Base-by-base conservation (phyloP, 345 rosid genomes). In the Leavenworthia alabamica region DNA sequence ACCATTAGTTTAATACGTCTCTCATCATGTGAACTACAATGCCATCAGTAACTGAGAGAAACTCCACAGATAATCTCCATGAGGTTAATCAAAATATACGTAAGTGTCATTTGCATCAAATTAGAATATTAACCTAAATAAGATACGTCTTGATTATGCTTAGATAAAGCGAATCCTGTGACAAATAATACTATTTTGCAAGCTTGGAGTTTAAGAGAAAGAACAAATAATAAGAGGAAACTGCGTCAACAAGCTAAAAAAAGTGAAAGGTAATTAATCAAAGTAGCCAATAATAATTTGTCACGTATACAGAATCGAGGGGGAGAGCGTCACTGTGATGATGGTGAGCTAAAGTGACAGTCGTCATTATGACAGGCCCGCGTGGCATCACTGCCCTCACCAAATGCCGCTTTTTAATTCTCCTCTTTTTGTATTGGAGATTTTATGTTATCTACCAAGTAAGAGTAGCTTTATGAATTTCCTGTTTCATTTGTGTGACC, bases 311-410 rank as follows among this genome's bases (percentile, higher is more conserved):
- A 53, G 9, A 46, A 32, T 2, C n/a, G 20, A 8, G 0, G n/a
- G n/a, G n/a, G n/a, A n/a, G n/a, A n/a, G n/a, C n/a, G n/a, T n/a
- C n/a, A n/a, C n/a, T n/a, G 32, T 20, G 57, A 62, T 62, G 57
- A 62, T 62, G 47, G 56, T 28, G 74, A 56, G 42, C 19, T 62
- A 70, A 70, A 55, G 57, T 62, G 68, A 54, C 68, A 70, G 29
- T 54, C 68, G 68, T 54, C 74, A 62, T 70, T 28, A 70, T 54
- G 63, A 70, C 57, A 37, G 49, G 13, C 4, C 43, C 57, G 44
- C 74, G 74, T 70, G 74, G 50, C 57, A 54, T 62, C 48, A 62
- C 13, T 54, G 19, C 3, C 36, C 49, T 36, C 56, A 55, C 74
- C 68, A 70, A 69, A 69, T 61, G 56, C 23, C 10, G 14, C 2